These are phyloP conservation scores for Fusarium avenaceum DNA, from an alignment of 2,329 filamentous ascomycete genomes.

Conservation along the genomic window DNA sequence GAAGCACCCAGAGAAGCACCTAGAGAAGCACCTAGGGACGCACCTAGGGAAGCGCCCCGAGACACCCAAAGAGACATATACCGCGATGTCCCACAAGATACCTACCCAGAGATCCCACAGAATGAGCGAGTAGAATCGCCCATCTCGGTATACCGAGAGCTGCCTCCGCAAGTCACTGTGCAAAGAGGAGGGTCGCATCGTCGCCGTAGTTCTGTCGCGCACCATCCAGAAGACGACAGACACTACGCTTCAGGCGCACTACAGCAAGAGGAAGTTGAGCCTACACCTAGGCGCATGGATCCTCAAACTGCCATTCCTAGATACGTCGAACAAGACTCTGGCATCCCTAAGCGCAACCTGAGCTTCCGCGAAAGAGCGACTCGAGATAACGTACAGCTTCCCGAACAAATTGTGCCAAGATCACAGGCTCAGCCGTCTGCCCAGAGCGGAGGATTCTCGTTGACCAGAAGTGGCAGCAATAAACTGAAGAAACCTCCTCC, in stretches of 20 bases:
- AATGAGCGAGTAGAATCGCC: conserved; percentile 31
- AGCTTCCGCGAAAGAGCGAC: conserved; percentile 72
- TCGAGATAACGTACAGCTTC: conserved; percentile 58
- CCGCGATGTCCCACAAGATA: conserved; percentile 26
- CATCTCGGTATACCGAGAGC: conserved; percentile 36
- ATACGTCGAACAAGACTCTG: conserved; percentile 56
- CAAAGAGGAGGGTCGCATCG: conserved; percentile 39
- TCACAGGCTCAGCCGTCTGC: conserved; percentile 49
- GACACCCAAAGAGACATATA: conserved; percentile 29
- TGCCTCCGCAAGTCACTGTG: conserved; percentile 30
- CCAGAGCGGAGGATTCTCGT: conserved; percentile 54
- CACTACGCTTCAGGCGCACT: conserved; percentile 40
- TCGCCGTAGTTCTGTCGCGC: conserved; percentile 38
- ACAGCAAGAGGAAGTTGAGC: conserved; percentile 36
- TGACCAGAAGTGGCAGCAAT: conserved; percentile 67
- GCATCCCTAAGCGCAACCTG: conserved; percentile 66
- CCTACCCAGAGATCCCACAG: conserved; percentile 24
- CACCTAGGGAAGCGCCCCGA: conserved; percentile 22
- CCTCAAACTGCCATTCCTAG: conserved; percentile 58
- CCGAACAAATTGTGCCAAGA: conserved; percentile 48
- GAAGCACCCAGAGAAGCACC: conserved; percentile 28
- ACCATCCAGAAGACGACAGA: conserved; percentile 41
- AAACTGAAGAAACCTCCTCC: conserved; percentile 71
- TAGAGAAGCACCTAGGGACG: not conserved
- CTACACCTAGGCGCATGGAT: conserved; percentile 36